These are phyloP conservation scores for Orbilia ellipsospora DNA, from an alignment of 2,329 filamentous ascomycete genomes.

Conservation along the genomic window DNA sequence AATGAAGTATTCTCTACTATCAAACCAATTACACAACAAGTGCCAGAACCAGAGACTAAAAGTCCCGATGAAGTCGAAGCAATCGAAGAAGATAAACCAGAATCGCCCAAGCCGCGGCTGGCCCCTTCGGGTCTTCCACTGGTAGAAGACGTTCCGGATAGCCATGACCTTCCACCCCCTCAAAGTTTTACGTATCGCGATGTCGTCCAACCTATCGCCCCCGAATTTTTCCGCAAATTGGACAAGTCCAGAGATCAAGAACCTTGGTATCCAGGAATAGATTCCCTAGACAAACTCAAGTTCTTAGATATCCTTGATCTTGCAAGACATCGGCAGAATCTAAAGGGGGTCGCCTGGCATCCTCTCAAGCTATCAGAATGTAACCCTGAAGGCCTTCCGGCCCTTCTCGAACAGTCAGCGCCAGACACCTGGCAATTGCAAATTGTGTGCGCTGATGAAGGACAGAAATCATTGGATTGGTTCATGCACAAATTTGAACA, in stretches of 20 bases:
- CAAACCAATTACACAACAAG: background rate
- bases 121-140: slow-evolving; percentile 48
- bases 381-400: slow-evolving; percentile 37
- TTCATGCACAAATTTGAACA: slow-evolving; percentile 51
- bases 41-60: background rate
- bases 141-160: slow-evolving; percentile 25
- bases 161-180: slow-evolving; percentile 17
- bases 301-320: slow-evolving; percentile 38
- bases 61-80: slow-evolving; percentile 11
- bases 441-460: slow-evolving; percentile 46
- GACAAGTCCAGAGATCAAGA: slow-evolving; percentile 26
- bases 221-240: slow-evolving; percentile 46
- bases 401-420: slow-evolving; percentile 21
- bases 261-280: slow-evolving; percentile 51
- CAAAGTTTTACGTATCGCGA: slow-evolving; percentile 33
- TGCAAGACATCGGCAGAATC: slow-evolving; percentile 28
- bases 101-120: slow-evolving; percentile 20
- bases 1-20: slow-evolving; percentile 3
- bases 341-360: slow-evolving; percentile 40
- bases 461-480: slow-evolving; percentile 38
- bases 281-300: slow-evolving; percentile 40
- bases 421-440: slow-evolving; percentile 49
- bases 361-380: slow-evolving; percentile 37
- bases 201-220: slow-evolving; percentile 28
- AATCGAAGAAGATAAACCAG: slow-evolving; percentile 27